Evolutionary conservation across 1,284 basidiomycete genomes (phyloP), one percentile per base, ranked within the genome.

Genomic region (Sporisorium scitamineum): DNA sequence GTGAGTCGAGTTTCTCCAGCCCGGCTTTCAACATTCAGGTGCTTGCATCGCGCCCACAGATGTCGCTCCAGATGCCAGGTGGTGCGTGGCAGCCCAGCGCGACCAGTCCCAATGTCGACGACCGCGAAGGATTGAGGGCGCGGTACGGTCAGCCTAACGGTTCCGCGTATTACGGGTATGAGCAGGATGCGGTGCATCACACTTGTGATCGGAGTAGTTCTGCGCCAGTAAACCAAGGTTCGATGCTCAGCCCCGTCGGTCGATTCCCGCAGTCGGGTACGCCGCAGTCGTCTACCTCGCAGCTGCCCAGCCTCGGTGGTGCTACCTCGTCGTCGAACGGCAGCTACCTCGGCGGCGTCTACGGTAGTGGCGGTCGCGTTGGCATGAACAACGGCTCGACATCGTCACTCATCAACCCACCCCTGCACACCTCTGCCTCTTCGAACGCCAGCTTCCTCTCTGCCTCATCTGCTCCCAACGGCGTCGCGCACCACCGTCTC

Each of bases 131-230:
- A 4, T 29, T 70, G 37, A n/a, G 72, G 11, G 60, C 62, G 7
- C 42, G 67, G 32, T 70, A 75, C 41, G 63, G 72, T 24, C 61
- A 61, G 41, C 14, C 64, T 22, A 41, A 39, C 16, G 59, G 26
- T n/a, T 27, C 51, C 1, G 61, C 68, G 0, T 76, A 76, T 58
- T 70, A 70, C 47, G 64, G 58, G 18, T 76, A 70, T 52, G 68
- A 76, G 14, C 68, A 70, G 60, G 73, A 76, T 18, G 66, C 48
- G 5, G 61, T 60, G 4, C 73, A 68, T 39, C 73, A 63, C 48
- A 59, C 63, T 13, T 72, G 72, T 42, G 74, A 76, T 27, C 74
- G 74, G 20, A 69, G 74, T 54, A 59, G 61, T 14, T 72, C 74
- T 18, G 69, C 69, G 18, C 74, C 74, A 10, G 29, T 69, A 32